Base-by-base conservation (phyloP, 176 grass and related monocot species). In the Triticum timopheevii region DNA sequence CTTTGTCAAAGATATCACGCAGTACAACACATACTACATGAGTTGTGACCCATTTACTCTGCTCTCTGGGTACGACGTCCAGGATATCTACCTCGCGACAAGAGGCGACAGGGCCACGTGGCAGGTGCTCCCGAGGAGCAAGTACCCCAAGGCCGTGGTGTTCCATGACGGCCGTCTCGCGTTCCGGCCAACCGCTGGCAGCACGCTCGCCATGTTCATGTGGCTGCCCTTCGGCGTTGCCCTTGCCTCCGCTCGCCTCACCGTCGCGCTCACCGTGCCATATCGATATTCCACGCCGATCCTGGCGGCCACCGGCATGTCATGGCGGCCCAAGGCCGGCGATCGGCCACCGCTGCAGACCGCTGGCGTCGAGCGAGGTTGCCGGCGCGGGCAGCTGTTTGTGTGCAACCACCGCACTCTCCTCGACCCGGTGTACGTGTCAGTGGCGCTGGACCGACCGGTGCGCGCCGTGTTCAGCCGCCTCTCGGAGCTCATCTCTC, bases 331-430 rank as follows among this genome's bases (percentile, higher is more conserved):
- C 44, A 45, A 45, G 44, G 44, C 44, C 44, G 44, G 44, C 44
- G 44, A 45, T 3, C 11, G 44, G 44, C 44, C 44, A 45, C 44
- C 44, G 44, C 44, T 45, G 44, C 44, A 45, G 44, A 45, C 44
- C 44, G 44, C 40, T 44, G 40, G 40, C 40, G 40, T 44, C 40
- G 10, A 45, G 44, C 44, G 44, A 45, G 44, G 49, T 17, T 17
- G 49, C 49, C 35, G 56, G 10, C 81, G 67, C 3, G 84, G 84
- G 2, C 77, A 86, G 64, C 59, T 97, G 63, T 94, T 93, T 83
- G 90, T 91, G 17, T 94, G 90, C 90, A 97, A 97, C 80, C 95
- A 97, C 90, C 88, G 92, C 10, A 97, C 90, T 24, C 95, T 97
- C 16, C 79, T 97, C 62, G 92, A 97, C 74, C 92, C 95, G 0